These are phyloP conservation scores for Auricularia heimuer DNA, from an alignment of 768 basidiomycete genomes.

Conservation along the genomic window DNA sequence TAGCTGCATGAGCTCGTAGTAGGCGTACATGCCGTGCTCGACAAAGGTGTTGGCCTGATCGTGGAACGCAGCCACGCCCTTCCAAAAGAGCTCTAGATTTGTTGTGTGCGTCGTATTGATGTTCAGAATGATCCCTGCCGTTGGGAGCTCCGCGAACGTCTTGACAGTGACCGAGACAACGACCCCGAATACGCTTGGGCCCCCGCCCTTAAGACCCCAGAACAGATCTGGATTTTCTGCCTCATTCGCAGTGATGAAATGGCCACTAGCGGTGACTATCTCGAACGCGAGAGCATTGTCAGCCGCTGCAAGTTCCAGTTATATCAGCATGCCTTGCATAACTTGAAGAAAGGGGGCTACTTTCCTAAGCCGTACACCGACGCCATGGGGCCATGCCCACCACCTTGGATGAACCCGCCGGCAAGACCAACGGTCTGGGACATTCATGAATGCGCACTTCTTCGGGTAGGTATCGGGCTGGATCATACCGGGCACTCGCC, in stretches of 20 bases:
- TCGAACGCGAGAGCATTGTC: slow-evolving; percentile 22
- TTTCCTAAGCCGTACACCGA: not conserved
- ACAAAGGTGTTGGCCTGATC: not conserved
- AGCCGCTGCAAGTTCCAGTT: slow-evolving; percentile 10
- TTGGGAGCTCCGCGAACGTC: slow-evolving; percentile 17
- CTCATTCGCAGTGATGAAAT: slow-evolving; percentile 17
- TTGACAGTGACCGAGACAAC: slow-evolving; percentile 27
- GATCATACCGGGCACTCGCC: slow-evolving; percentile 7
- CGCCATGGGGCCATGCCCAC: slow-evolving; percentile 20
- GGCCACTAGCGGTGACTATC: slow-evolving; percentile 23
- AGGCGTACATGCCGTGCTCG: not conserved
- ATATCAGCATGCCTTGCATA: not conserved
- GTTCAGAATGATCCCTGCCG: not conserved
- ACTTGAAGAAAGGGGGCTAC: not conserved
- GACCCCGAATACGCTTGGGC: slow-evolving; percentile 29
- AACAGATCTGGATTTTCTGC: slow-evolving; percentile 18
- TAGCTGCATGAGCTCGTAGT: not conserved
- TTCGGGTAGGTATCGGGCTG: too few species aligned
- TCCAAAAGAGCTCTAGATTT: not conserved
- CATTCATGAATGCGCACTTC: not conserved
- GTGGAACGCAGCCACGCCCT: not conserved
- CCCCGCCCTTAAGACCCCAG: slow-evolving; percentile 15
- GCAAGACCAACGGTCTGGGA: slow-evolving; percentile 19
- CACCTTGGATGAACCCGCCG: slow-evolving; percentile 27
- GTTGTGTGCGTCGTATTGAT: not conserved